These are phyloP conservation scores for Ceratocystis papillata DNA, from an alignment of 2,329 filamentous ascomycete genomes.

Conservation along the genomic window DNA sequence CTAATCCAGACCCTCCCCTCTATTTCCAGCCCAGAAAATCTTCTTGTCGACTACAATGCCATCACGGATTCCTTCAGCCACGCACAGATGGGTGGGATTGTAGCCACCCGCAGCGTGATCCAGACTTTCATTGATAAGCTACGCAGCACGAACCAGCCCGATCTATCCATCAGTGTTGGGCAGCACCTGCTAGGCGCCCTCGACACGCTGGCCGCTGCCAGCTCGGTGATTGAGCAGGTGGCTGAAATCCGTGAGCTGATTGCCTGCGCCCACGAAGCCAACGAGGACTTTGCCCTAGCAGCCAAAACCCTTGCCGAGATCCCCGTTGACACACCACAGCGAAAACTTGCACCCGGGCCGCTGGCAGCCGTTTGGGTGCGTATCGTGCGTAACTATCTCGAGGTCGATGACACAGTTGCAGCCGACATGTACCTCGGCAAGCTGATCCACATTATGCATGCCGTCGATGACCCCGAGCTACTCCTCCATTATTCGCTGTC, in stretches of 20 bases:
- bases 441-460: slow-evolving; percentile 83
- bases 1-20: slow-evolving; percentile 38
- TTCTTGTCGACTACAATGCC: slow-evolving; percentile 50
- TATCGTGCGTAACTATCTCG: slow-evolving; percentile 86
- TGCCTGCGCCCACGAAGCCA: slow-evolving; percentile 69
- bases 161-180: slow-evolving; percentile 65
- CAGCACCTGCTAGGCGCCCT: slow-evolving; percentile 60
- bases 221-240: slow-evolving; percentile 71
- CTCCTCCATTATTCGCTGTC: slow-evolving; percentile 80
- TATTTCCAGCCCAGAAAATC: slow-evolving; percentile 32
- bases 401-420: slow-evolving; percentile 78
- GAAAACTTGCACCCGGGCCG: slow-evolving; percentile 68
- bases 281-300: slow-evolving; percentile 68
- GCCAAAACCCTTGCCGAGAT: slow-evolving; percentile 72
- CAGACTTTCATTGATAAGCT: slow-evolving; percentile 55
- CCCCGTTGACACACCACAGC: slow-evolving; percentile 78
- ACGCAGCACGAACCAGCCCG: slow-evolving; percentile 46
- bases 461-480: slow-evolving; percentile 60
- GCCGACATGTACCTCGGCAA: slow-evolving; percentile 87
- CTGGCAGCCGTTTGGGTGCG: slow-evolving; percentile 83
- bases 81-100: slow-evolving; percentile 56
- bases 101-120: slow-evolving; percentile 60
- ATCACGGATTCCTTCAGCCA: slow-evolving; percentile 57
- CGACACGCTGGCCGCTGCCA: slow-evolving; percentile 38
- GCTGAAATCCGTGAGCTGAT: slow-evolving; percentile 68